Evolutionary conservation across 2,329 filamentous ascomycete genomes (phyloP), one percentile per base, ranked within the genome.

Genomic region (Dendrostoma leiphaemia): DNA sequence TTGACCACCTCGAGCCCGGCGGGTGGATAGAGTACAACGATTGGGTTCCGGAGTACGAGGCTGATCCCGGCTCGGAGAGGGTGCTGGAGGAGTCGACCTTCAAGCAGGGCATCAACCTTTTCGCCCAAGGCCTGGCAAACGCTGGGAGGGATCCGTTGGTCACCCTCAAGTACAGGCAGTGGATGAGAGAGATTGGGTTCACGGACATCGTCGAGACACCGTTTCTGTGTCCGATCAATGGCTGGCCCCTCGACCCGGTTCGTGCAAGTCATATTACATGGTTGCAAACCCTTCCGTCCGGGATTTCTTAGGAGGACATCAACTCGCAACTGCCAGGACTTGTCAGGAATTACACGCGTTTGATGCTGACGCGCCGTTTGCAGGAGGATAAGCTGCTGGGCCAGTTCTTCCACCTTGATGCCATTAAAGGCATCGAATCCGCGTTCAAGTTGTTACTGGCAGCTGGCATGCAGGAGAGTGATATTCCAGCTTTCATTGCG

Each of bases 1-100:
- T 71, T 59, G 65, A 72, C 57, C 72, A 64, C 56, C 61, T 69
- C 1, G 65, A 66, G 17, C 72, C 73, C 0, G 73, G 73, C 2
- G 73, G 71, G 7, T 67, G 60, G 53, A 61, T 72, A 45, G 73
- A 75, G 59, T 63, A 67, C 17, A 63, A 67, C 24, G 64, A 74
- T 48, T n/a, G 60, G 45, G 23, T 34, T 32, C 21, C 32, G 17
- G n/a, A n/a, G n/a, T n/a, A n/a, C n/a, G n/a, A n/a, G n/a, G n/a
- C n/a, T n/a, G n/a, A n/a, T n/a, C n/a, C n/a, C n/a, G n/a, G n/a
- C n/a, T n/a, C n/a, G n/a, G n/a, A n/a, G n/a, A n/a, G n/a, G n/a
- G n/a, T n/a, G n/a, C n/a, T n/a, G n/a, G n/a, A n/a, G n/a, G n/a
- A n/a, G n/a, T n/a, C n/a, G n/a, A n/a, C n/a, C n/a, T n/a, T n/a